Percentiles rank a stretch among this genome's conserved stretches.
Evolutionary conservation across 192 early-diverging fungal genomes (phyloP).

Genomic region (Phlyctochytrium arcticum): DNA sequence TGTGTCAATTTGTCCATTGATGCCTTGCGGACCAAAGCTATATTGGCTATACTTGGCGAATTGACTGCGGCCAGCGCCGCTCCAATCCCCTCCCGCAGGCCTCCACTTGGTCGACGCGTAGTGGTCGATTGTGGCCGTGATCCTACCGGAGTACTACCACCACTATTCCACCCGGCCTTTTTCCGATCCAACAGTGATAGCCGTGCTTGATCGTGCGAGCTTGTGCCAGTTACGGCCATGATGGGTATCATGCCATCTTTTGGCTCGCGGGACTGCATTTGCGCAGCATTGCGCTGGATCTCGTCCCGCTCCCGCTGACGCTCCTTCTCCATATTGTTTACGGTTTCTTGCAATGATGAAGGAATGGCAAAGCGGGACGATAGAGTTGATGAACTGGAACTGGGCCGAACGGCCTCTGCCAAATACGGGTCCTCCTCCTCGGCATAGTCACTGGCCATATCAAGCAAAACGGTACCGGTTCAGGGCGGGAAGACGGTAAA

Average conservation of each 20-base stretch:
- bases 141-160: background rate
- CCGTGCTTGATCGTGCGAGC: background rate
- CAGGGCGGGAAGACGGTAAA: too few relatives aligned
- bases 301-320: background rate
- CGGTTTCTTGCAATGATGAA: background rate
- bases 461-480: too few relatives aligned
- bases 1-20: too few relatives aligned
- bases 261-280: background rate
- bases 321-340: background rate
- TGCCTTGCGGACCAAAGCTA: too few relatives aligned
- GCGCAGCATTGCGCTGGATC: background rate
- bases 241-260: background rate
- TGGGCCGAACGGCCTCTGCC: too few relatives aligned
- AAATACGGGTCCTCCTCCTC: too few relatives aligned
- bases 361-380: background rate
- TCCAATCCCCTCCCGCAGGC: too few relatives aligned
- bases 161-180: background rate
- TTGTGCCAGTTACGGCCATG: background rate
- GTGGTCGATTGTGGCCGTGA: background rate
- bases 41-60: background rate
- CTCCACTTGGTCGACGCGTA: background rate
- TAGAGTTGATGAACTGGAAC: background rate
- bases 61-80: too few relatives aligned
- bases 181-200: background rate
- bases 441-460: too few relatives aligned